These are phyloP conservation scores for Fulvia fulva DNA, from an alignment of 2,329 filamentous ascomycete genomes.

Conservation along the genomic window DNA sequence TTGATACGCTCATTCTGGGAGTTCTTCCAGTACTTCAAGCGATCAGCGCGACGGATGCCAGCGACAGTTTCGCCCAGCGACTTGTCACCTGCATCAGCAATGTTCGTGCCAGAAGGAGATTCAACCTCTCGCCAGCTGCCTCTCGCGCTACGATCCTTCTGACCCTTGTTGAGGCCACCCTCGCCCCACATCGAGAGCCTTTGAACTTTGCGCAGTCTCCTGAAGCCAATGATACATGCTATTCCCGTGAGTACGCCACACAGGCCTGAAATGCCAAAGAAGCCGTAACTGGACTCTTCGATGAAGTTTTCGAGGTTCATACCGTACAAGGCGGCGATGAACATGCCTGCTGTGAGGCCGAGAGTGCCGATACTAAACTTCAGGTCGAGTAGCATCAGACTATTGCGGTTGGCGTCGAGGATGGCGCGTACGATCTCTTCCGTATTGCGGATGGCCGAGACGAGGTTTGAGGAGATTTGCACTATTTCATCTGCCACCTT, in stretches of 20 bases:
- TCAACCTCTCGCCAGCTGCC: conserved; percentile 31
- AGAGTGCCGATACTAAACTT: conserved; percentile 95
- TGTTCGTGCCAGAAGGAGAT: conserved; percentile 1
- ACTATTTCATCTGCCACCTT: conserved; percentile 98
- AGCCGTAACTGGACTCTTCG: conserved; percentile 86
- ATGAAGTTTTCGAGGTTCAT: conserved; percentile 99
- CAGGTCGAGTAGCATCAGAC: conserved; percentile 93
- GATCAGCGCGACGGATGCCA: conserved; percentile 28
- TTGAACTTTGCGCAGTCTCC: conserved; percentile 79
- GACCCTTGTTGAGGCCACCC: conserved; percentile 33
- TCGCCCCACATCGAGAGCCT: conserved; percentile 81
- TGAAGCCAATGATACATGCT: conserved; percentile 79
- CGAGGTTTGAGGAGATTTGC: conserved; percentile 86
- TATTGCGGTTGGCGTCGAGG: conserved; percentile 94
- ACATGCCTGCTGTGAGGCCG: conserved; percentile 89
- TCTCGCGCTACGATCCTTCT: conserved; percentile 24
- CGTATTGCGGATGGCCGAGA: conserved; percentile 93
- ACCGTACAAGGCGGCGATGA: conserved; percentile 96
- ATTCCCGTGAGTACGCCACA: conserved; percentile 70
- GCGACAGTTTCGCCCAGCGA: conserved; percentile 26
- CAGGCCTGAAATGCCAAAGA: conserved; percentile 66
- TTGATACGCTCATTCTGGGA: conserved; percentile 23
- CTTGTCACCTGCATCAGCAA: conserved; percentile 9
- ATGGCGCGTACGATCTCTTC: conserved; percentile 98
- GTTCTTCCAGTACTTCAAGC: conserved; percentile 24